These are phyloP conservation scores for Magnolia sinica DNA, from an alignment of 164 flowering plant genomes.

Conservation along the genomic window DNA sequence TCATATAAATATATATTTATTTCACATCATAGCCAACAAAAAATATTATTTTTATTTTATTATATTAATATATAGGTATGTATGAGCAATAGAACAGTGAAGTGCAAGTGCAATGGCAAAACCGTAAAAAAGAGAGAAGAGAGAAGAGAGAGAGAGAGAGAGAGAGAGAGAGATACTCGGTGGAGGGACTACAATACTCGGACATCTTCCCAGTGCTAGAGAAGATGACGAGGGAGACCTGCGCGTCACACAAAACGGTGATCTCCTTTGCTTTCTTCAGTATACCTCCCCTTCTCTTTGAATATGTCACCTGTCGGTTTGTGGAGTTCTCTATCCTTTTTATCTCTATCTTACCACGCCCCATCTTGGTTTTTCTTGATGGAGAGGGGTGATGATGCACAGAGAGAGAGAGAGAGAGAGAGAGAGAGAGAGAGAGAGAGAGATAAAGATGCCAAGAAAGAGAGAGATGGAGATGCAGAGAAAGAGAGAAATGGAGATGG, in stretches of 20 bases:
- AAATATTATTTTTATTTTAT: not conserved
- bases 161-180: conserved; percentile 33
- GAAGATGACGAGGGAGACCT: conserved; percentile 69
- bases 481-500: not conserved
- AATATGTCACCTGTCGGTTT: conserved; percentile 78
- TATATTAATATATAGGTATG: not conserved
- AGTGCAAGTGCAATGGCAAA: not conserved
- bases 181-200: conserved; percentile 50
- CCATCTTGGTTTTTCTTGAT: conserved; percentile 24
- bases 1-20: not conserved
- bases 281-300: conserved; percentile 76
- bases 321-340: conserved; percentile 79
- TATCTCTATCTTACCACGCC: conserved; percentile 88
- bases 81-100: not conserved
- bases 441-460: not conserved
- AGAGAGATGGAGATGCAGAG: conserved; percentile 21
- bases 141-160: not conserved
- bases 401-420: conserved; percentile 21
- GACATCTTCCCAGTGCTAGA: conserved; percentile 61
- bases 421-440: not conserved
- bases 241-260: conserved; percentile 73
- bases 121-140: not conserved
- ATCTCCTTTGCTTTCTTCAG: conserved; percentile 79
- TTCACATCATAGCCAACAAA: not conserved
- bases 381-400: not conserved